Conservation (phyloP, 345 rosid genomes). For the Populus tremula region DNA sequence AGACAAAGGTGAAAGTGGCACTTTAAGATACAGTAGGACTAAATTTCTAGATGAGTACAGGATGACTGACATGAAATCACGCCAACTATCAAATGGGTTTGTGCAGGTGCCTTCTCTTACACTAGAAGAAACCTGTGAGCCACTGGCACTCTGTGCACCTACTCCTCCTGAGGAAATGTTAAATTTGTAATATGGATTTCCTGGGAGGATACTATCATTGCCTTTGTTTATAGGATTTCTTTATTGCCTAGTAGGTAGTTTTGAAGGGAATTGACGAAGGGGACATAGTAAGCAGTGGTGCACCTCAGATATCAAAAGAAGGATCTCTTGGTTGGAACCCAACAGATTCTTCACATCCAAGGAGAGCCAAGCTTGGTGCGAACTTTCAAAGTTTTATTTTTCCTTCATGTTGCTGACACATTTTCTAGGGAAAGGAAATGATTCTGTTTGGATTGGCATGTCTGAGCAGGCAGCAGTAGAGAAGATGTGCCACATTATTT, state of each 20-base stretch:
- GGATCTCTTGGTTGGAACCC: conserved; percentile 52
- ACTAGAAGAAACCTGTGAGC: conserved; percentile 64
- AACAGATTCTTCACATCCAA: conserved; percentile 47
- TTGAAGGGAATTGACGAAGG: conserved; percentile 84
- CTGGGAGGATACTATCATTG: conserved; percentile 14
- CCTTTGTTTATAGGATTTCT: conserved; percentile 20
- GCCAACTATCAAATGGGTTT: conserved; percentile 50
- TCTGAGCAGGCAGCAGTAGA: conserved; percentile 54
- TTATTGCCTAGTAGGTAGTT: conserved; percentile 45
- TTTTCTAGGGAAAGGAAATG: conserved; percentile 9
- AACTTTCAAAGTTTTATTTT: conserved; percentile 5
- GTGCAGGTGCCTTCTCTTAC: conserved; percentile 70
- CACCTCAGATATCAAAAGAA: conserved; percentile 72
- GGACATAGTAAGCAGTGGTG: conserved; percentile 74
- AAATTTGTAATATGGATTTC: conserved; percentile 15
- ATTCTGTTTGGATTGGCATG: conserved; percentile 25
- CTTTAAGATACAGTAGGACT: conserved; percentile 67
- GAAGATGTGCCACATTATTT: conserved; percentile 50
- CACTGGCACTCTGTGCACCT: conserved; percentile 72
- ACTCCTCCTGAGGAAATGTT: conserved; percentile 78
- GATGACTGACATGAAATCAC: conserved; percentile 50
- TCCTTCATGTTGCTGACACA: conserved; percentile 6
- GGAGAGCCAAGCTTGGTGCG: conserved; percentile 64
- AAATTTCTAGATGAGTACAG: conserved; percentile 76
- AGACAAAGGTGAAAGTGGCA: conserved; percentile 59